Evolutionary conservation across 345 rosid genomes (phyloP), one percentile per base, ranked within the genome.

Genomic region (Odontarrhena argentea): DNA sequence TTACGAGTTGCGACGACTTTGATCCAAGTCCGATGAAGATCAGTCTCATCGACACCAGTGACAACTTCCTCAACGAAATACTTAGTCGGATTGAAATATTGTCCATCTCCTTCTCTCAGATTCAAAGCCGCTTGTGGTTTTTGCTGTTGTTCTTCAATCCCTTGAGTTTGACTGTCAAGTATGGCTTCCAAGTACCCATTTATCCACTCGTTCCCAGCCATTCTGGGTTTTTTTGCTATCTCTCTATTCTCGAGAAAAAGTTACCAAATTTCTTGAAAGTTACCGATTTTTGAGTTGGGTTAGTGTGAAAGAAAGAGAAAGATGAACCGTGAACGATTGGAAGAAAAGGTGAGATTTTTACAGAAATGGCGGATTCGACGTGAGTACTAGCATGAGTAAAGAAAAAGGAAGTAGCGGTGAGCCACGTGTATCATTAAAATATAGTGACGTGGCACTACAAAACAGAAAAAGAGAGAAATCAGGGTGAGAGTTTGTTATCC

Each of bases 141-240:
- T 42, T 82, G 77, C 57, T 77, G 83, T 50, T 79, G 84, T 52
- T 82, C 97, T 60, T 85, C 94, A 30, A 60, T 84, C 11, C 79
- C 85, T 55, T 81, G 72, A 3, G 89, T 76, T 47, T 92, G 91
- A 46, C 90, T 88, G 66, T 87, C 84, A 70, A 93, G 73, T 57
- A 93, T 93, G 1, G 98, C 98, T 75, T 93, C 98, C 83, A 93
- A 37, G 65, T 93, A 93, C 9, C 98, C 98, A 71, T 89, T 92
- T 26, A 92, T 89, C 98, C 98, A 92, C 83, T 89, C 97, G 76
- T 93, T 89, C 40, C 96, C 98, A 0, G 96, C 96, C 98, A 87
- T 87, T 57, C 13, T 58, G 9, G 8, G 11, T 10, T 36, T 56
- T 37, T 11, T 18, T 18, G 22, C 22, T 18, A 18, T 18, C 42